phyloP scores from a whole-genome alignment of 768 basidiomycete genomes.

The Suillus subalutaceus region DNA sequence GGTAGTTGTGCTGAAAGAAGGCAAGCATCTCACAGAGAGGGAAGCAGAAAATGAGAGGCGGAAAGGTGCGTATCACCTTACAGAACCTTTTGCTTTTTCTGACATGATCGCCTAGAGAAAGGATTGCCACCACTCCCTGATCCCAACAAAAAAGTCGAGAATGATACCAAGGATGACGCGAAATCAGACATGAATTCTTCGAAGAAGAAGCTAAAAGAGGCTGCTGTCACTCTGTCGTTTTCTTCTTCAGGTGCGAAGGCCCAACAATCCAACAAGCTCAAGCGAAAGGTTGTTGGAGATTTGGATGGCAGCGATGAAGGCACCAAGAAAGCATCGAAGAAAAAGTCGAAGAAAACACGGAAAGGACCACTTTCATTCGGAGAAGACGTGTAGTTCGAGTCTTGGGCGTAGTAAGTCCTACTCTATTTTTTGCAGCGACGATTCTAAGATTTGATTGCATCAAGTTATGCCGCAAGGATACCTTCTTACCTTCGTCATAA shows the following conservation, averaged over 20 bases:
- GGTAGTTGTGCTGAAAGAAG: slow-evolving; percentile 85
- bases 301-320: slow-evolving; percentile 31
- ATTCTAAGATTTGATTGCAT: not conserved
- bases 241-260: slow-evolving; percentile 37
- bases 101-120: slow-evolving; percentile 47
- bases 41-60: slow-evolving; percentile 81
- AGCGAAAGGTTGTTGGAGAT: slow-evolving; percentile 40
- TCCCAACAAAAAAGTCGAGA: slow-evolving; percentile 27
- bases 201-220: slow-evolving; percentile 23
- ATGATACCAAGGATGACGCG: slow-evolving; percentile 32
- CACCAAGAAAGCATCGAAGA: slow-evolving; percentile 40
- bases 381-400: slow-evolving; percentile 28
- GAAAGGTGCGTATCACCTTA: slow-evolving; percentile 52
- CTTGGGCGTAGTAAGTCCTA: not conserved
- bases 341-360: slow-evolving; percentile 55
- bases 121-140: slow-evolving; percentile 60
- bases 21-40: slow-evolving; percentile 80
- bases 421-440: not conserved
- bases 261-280: slow-evolving; percentile 30
- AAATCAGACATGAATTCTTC: slow-evolving; percentile 19
- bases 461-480: not conserved
- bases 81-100: slow-evolving; percentile 10
- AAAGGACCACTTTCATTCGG: slow-evolving; percentile 43
- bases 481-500: not conserved
- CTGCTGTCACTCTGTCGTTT: slow-evolving; percentile 38